Percentiles rank a stretch among this genome's conserved stretches.
phyloP scores from a whole-genome alignment of 352 stramenopile species.

The Phytophthora fragariaefolia region DNA sequence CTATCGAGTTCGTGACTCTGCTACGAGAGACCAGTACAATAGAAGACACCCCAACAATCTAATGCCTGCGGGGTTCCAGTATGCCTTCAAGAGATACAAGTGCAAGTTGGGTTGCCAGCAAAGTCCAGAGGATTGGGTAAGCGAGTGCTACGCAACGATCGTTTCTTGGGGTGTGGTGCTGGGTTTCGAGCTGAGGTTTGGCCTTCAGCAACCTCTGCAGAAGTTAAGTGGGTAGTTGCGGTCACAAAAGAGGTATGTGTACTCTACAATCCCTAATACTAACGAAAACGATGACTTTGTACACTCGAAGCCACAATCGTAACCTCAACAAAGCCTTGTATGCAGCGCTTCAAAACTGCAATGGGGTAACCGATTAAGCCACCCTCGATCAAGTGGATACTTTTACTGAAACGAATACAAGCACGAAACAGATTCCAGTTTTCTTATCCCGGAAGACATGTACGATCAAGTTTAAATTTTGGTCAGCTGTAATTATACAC shows the following conservation, averaged over 20 bases:
- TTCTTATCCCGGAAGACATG: too few relatives aligned
- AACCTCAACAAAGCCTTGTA: too few relatives aligned
- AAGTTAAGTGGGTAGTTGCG: background rate
- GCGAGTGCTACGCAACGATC: background rate
- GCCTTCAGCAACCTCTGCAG: background rate
- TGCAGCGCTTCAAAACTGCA: too few relatives aligned
- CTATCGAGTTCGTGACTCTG: background rate
- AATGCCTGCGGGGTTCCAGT: background rate
- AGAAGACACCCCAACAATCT: background rate
- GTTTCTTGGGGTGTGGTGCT: background rate
- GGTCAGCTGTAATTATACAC: too few relatives aligned
- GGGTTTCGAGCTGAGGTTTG: background rate
- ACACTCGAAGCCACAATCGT: background rate
- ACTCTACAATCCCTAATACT: background rate
- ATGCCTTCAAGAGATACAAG: background rate
- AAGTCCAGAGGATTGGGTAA: background rate
- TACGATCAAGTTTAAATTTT: too few relatives aligned
- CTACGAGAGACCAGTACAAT: background rate
- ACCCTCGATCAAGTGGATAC: too few relatives aligned
- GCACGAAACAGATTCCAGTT: too few relatives aligned
- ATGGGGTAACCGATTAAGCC: too few relatives aligned
- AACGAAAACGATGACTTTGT: background rate
- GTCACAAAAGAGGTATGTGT: background rate
- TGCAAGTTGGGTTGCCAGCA: background rate
- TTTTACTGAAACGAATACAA: too few relatives aligned